A percentile compares a stretch with the other conserved stretches of the same genome.
phyloP scores from a whole-genome alignment of 2,329 filamentous ascomycete genomes.

The Sporothrix humicola region DNA sequence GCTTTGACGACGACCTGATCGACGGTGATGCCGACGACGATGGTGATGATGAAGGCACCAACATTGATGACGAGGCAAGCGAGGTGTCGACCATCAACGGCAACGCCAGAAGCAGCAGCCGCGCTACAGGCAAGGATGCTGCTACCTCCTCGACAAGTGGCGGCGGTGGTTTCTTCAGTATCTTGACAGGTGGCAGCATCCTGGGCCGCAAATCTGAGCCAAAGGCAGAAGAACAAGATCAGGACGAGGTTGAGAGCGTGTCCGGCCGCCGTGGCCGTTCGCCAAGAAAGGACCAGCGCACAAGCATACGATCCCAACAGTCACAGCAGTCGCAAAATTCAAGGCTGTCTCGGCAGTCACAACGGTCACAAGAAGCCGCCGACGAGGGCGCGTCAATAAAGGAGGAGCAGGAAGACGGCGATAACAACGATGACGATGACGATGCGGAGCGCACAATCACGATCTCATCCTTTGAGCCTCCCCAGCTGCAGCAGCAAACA shows the following conservation, averaged over 20 bases:
- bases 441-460: constrained; percentile 30
- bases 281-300: constrained; percentile 13
- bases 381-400: not conserved
- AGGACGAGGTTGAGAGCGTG: constrained; percentile 19
- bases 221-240: constrained; percentile 41
- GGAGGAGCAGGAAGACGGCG: not conserved
- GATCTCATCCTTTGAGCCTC: not conserved
- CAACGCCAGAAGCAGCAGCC: not conserved
- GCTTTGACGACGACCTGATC: not conserved
- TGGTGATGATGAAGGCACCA: constrained; percentile 36
- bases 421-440: not conserved
- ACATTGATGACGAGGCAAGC: constrained; percentile 49
- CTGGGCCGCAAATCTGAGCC: constrained; percentile 43
- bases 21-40: constrained; percentile 48
- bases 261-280: constrained; percentile 33
- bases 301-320: constrained; percentile 32
- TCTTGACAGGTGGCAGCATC: constrained; percentile 68
- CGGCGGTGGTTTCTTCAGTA: constrained; percentile 64
- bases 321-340: constrained; percentile 9
- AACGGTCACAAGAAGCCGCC: not conserved
- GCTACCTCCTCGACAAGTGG: not conserved
- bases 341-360: not conserved
- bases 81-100: constrained; percentile 40
- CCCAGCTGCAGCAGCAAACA: not conserved
- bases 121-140: not conserved